phyloP scores from a whole-genome alignment of 1,284 basidiomycete species.

The Meripilus lineatus region DNA sequence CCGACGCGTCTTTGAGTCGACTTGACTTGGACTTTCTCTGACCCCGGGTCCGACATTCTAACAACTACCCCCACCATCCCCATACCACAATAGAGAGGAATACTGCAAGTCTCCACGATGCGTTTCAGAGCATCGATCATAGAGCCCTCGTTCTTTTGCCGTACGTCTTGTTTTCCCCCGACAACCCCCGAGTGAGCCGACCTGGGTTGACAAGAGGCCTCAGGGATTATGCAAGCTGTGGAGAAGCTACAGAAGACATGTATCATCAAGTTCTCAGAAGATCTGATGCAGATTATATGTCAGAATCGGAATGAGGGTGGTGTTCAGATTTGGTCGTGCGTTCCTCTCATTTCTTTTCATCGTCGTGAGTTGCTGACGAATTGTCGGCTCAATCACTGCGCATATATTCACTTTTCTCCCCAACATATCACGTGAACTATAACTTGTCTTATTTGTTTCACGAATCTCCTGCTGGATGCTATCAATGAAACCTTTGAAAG shows the following conservation, averaged over 20 bases:
- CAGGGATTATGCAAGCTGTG: slow-evolving; percentile 73
- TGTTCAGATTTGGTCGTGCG: slow-evolving; percentile 91
- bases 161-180: slow-evolving; percentile 32
- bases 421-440: background rate
- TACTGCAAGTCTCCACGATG: too few species aligned
- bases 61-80: too few species aligned
- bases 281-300: slow-evolving; percentile 81
- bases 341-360: slow-evolving; percentile 16
- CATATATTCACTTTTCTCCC: background rate
- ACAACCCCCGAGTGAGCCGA: too few species aligned
- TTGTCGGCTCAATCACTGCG: too few species aligned
- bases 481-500: slow-evolving; percentile 29
- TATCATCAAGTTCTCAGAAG: slow-evolving; percentile 75
- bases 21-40: too few species aligned
- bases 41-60: too few species aligned
- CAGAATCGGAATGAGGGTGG: slow-evolving; percentile 79
- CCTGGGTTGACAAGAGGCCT: slow-evolving; percentile 4
- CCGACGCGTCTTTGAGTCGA: too few species aligned
- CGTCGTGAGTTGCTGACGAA: too few species aligned
- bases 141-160: slow-evolving; percentile 55
- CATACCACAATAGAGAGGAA: too few species aligned
- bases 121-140: slow-evolving; percentile 61
- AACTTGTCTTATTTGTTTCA: slow-evolving; percentile 25
- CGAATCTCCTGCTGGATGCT: slow-evolving; percentile 29
- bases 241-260: slow-evolving; percentile 82